Conservation (phyloP, 1,284 basidiomycete species). For the Tremellales sp. region DNA sequence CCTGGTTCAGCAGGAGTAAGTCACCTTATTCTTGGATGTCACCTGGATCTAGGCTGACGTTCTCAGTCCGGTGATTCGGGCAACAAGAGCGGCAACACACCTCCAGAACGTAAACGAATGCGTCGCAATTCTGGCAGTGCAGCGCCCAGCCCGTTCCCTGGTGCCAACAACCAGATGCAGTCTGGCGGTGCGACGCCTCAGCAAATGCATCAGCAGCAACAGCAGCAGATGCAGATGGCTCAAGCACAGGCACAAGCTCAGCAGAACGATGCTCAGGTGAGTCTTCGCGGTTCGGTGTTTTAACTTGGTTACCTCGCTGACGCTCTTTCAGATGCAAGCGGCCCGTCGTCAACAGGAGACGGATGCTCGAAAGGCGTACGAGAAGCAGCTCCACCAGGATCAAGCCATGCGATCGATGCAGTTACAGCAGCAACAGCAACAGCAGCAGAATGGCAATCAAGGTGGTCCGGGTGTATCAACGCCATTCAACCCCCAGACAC, state of each 20-base stretch:
- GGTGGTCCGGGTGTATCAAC: conserved; percentile 5
- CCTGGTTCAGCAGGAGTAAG: neutral
- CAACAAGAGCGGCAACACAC: conserved; percentile 18
- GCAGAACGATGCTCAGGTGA: conserved; percentile 12
- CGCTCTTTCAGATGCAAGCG: conserved; percentile 13
- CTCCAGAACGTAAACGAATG: conserved; percentile 39
- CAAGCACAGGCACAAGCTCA: neutral
- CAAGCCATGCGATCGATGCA: conserved; percentile 21
- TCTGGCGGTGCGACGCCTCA: conserved; percentile 12
- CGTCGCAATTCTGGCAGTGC: conserved; percentile 37
- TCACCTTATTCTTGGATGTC: neutral
- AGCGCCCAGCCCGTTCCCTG: conserved; percentile 30
- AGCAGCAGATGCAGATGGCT: conserved; percentile 9
- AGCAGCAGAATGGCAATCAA: neutral
- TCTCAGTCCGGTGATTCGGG: neutral
- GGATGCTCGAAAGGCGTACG: conserved; percentile 19
- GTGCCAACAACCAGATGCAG: conserved; percentile 13
- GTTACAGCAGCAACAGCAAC: neutral
- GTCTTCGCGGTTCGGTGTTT: neutral
- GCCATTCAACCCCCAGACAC: conserved; percentile 16
- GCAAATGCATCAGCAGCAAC: conserved; percentile 9
- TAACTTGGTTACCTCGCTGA: too few species aligned
- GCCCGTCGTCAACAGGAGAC: conserved; percentile 15
- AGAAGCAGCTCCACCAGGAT: conserved; percentile 27
- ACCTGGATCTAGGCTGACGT: neutral